Evolutionary conservation across 257 asterid species (phyloP).

Genomic region (Nicotiana obtusifolia): DNA sequence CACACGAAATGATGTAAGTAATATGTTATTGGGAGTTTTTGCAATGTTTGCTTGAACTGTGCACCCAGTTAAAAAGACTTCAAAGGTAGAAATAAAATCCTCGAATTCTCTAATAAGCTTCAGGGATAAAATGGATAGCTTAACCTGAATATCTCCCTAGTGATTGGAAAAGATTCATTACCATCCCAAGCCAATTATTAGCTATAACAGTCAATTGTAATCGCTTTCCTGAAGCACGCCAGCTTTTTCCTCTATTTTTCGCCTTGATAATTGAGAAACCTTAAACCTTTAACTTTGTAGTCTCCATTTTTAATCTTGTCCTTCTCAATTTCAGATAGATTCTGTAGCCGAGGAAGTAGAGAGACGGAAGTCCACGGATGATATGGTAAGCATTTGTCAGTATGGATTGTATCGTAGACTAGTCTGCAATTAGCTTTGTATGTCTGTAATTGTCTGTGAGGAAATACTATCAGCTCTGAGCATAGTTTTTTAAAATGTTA

Average conservation of each 20-base stretch:
- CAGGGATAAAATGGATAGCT: background rate
- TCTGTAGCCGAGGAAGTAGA: conserved; percentile 91
- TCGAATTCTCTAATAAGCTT: background rate
- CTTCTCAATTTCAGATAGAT: conserved; percentile 57
- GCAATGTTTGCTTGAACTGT: background rate
- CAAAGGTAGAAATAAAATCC: background rate
- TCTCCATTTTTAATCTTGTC: background rate
- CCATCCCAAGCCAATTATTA: background rate
- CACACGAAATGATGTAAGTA: conserved; percentile 64
- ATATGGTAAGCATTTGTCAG: conserved; percentile 50
- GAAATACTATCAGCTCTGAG: background rate
- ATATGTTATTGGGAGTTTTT: background rate
- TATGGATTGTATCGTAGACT: background rate
- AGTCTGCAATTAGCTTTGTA: conserved; percentile 2
- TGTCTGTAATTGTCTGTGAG: background rate
- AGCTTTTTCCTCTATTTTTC: background rate
- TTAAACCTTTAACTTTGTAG: background rate
- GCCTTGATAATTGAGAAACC: background rate
- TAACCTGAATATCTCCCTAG: background rate
- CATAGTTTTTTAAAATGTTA: background rate
- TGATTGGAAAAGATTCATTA: background rate
- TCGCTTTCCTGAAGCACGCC: background rate
- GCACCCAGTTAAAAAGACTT: background rate
- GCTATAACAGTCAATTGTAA: background rate
- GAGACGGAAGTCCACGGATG: conserved; percentile 57